Evolutionary conservation across 2,329 filamentous ascomycete species (phyloP), one percentile per base, ranked within the genome.

Genomic region (Westerdykella ornata): DNA sequence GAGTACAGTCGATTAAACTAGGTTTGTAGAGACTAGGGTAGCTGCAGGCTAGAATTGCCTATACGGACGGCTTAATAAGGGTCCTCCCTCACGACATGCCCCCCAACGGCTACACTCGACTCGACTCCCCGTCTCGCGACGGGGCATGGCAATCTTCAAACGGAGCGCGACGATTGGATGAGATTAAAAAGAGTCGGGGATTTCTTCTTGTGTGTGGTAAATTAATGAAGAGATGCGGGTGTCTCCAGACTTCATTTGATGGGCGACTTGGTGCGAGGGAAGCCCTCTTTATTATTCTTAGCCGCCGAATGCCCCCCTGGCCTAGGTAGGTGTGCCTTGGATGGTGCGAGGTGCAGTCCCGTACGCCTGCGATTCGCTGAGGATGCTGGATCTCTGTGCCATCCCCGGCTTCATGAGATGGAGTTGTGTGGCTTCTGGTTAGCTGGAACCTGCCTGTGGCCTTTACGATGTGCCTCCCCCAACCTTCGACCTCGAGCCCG

Each of bases 281-380:
- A n/a, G 18, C 35, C 32, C 38, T 29, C 35, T 14, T 32, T 37
- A 42, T 38, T 49, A 49, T 48, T 48, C 43, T 46, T 54, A 54
- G 49, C 42, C 52, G 52, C 50, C 49, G 48, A 49, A 37, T 26
- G 33, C 42, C 16, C 37, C 12, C 22, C 26, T 40, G 36, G 33
- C 4, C 41, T 39, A 43, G 48, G 47, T 40, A 49, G 43, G 38
- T 48, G 48, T 52, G 40, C 41, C 15, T 9, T 26, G 22, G n/a
- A n/a, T 26, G 22, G 8, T 26, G 22, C 8, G 22, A 26, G 35
- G 31, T 41, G 40, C 47, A 37, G 28, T 37, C 33, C 44, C 18
- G 51, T 51, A 51, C 48, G 52, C 39, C 35, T 37, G 9, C n/a
- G 9, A 26, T 11, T 35, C 33, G 15, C 17, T 22, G 26, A 22